Evolutionary conservation across 495 filamentous ascomycete genomes (phyloP).

Genomic region (Xylaria venustula): DNA sequence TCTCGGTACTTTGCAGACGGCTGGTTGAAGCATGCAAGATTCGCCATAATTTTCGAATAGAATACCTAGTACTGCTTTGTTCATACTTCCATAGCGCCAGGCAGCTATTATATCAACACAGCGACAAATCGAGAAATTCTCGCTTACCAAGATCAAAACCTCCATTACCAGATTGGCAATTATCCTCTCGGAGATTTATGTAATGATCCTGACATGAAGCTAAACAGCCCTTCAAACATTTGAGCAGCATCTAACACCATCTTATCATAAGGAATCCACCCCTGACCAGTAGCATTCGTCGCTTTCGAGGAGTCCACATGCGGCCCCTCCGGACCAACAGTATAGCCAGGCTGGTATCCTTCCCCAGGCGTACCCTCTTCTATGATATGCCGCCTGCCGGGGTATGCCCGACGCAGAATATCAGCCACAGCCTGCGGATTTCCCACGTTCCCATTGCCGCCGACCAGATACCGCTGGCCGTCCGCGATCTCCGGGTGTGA

Average conservation of each 20-base stretch:
- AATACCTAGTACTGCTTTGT: no score
- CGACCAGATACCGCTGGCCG: slow-evolving; percentile 37
- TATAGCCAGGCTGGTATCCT: slow-evolving; percentile 31
- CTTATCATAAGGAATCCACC: not conserved
- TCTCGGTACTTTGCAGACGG: not conserved
- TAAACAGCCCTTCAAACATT: slow-evolving; percentile 6
- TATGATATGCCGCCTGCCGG: slow-evolving; percentile 34
- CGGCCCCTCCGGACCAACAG: not conserved
- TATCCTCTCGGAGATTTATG: no score
- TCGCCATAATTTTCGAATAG: no score
- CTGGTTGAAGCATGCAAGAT: no score
- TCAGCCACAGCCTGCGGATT: slow-evolving; percentile 40
- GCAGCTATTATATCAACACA: no score
- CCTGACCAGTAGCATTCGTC: slow-evolving; percentile 1
- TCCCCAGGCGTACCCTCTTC: slow-evolving; percentile 35
- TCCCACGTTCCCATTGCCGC: slow-evolving; percentile 15
- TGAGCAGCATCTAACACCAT: not conserved
- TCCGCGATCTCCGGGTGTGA: slow-evolving; percentile 34
- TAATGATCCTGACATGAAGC: no score
- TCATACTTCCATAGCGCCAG: no score
- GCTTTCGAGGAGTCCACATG: not conserved
- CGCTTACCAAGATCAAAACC: no score
- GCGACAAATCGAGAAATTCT: no score
- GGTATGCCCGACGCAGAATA: slow-evolving; percentile 36
- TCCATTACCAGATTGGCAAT: no score